Conservation (phyloP, 306 rosid species). For the Carpinus fangiana region DNA sequence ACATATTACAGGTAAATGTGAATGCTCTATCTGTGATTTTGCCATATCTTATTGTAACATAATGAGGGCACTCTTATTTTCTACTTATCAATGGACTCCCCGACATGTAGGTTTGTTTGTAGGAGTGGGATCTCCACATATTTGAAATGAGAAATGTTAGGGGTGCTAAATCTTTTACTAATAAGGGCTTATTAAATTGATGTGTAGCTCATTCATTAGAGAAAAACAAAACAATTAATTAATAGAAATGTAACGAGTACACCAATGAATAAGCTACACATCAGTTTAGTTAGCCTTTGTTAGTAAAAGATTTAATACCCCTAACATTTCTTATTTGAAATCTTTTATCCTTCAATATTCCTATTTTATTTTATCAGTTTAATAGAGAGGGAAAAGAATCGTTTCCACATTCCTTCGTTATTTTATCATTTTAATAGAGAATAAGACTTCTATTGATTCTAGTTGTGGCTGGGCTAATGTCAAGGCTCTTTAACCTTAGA, state of each 20-base stretch:
- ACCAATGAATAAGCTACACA: no score
- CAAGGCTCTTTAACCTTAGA: not conserved
- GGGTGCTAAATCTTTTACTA: no score
- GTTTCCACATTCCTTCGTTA: not conserved
- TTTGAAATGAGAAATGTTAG: not conserved
- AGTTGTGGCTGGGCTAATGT: not conserved
- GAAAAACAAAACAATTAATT: no score
- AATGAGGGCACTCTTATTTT: not conserved
- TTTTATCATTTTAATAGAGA: not conserved
- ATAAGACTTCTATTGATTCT: not conserved
- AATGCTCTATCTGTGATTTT: conserved; percentile 24
- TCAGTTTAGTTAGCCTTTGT: no score
- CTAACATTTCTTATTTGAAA: not conserved
- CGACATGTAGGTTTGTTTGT: not conserved
- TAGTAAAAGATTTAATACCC: no score
- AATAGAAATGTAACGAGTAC: no score
- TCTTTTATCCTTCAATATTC: not conserved
- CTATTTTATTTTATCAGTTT: not conserved
- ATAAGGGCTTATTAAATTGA: no score
- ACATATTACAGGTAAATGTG: conserved; percentile 81
- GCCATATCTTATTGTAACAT: not conserved
- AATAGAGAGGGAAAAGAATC: not conserved
- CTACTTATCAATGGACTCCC: not conserved
- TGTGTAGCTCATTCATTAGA: no score
- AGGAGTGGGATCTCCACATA: not conserved